A percentile compares a stretch with the other conserved stretches of the same genome.
Conservation (phyloP, 306 rosid genomes). For the Lathyrus sativus region DNA sequence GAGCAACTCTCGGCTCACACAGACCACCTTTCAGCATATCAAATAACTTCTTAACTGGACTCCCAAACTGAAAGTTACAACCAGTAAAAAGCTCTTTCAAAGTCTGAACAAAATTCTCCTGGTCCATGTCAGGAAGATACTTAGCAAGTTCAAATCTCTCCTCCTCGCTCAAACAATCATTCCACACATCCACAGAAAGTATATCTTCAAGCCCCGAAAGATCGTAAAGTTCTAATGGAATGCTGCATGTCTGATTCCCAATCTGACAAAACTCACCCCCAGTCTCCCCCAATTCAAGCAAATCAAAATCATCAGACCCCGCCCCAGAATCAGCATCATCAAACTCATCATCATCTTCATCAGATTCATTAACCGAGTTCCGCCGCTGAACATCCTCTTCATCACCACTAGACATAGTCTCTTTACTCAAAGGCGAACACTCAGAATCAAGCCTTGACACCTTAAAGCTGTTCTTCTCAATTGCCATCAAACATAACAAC, state of each 20-base stretch:
- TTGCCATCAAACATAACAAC: conserved; percentile 77
- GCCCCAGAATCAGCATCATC: conserved; percentile 99
- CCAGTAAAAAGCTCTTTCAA: conserved; percentile 79
- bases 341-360: conserved; percentile 89
- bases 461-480: conserved; percentile 92
- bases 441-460: conserved; percentile 86
- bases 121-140: conserved; percentile 93
- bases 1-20: conserved; percentile 97
- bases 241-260: conserved; percentile 89
- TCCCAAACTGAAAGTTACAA: conserved; percentile 82
- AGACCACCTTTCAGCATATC: conserved; percentile 92
- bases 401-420: conserved; percentile 89
- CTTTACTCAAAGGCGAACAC: conserved; percentile 76
- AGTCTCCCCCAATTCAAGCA: conserved; percentile 92
- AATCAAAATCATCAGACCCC: conserved; percentile 97
- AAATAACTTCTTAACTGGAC: conserved; percentile 79
- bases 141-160: conserved; percentile 81
- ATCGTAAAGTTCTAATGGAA: conserved; percentile 93
- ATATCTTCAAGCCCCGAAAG: conserved; percentile 79
- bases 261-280: conserved; percentile 95
- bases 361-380: conserved; percentile 72
- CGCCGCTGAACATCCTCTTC: conserved; percentile 81
- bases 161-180: conserved; percentile 82
- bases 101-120: conserved; percentile 70
- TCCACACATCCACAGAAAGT: conserved; percentile 90